phyloP scores from a whole-genome alignment of 768 basidiomycete species.

The Gyrodon lividus region DNA sequence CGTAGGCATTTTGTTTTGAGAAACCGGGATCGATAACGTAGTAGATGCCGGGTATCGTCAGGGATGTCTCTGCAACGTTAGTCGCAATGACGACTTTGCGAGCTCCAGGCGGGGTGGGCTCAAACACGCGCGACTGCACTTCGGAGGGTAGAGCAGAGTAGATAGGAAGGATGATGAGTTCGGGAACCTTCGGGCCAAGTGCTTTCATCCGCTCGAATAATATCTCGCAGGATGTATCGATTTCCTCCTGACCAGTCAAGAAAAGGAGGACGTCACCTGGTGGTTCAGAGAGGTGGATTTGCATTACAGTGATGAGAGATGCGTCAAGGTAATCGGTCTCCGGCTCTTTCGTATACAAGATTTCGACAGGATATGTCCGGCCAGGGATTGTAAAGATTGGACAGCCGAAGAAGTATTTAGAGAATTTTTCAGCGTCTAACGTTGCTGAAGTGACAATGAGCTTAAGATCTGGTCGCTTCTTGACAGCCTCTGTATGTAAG shows the following conservation, averaged over 20 bases:
- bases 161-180: constrained; percentile 94
- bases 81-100: constrained; percentile 99
- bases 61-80: constrained; percentile 96
- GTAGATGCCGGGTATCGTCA: constrained; percentile 98
- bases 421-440: constrained; percentile 99
- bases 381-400: constrained; percentile 99
- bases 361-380: constrained; percentile 97
- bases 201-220: constrained; percentile 99
- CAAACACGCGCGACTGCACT: constrained; percentile 97
- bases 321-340: constrained; percentile 97
- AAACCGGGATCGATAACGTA: constrained; percentile 99
- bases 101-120: constrained; percentile 96
- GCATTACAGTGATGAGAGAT: constrained; percentile 98
- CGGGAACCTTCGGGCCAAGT: constrained; percentile 96
- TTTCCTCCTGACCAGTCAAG: constrained; percentile 98
- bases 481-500: constrained; percentile 75
- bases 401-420: constrained; percentile 97
- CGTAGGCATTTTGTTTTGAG: constrained; percentile 98
- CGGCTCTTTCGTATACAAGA: constrained; percentile 98
- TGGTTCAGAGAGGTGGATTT: constrained; percentile 97
- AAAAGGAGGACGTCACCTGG: constrained; percentile 96
- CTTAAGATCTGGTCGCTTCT: constrained; percentile 92
- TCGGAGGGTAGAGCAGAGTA: constrained; percentile 98
- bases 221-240: constrained; percentile 96
- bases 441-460: constrained; percentile 98